Evolutionary conservation across 805 yeast species (phyloP), one percentile per base, ranked within the genome.

Genomic region (Candida caryicola): DNA sequence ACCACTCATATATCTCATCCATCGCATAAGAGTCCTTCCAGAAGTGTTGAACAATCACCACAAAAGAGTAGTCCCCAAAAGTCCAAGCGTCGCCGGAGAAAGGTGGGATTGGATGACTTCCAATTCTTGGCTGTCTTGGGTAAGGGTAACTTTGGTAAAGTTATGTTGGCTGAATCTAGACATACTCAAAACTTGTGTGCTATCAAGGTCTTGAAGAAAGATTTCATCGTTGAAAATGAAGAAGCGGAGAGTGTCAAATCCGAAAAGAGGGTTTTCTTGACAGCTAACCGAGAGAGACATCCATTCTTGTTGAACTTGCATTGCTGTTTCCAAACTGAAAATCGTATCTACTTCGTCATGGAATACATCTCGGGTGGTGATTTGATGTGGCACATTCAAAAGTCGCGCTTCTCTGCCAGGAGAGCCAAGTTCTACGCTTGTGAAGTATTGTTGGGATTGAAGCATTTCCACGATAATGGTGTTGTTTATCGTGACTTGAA

Each of bases 331-430:
- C 99, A 93, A 66, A 93, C 99, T 0, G 99, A 93, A 50, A 93
- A 95, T 58, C 79, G 99, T 57, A 85, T 93, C 29, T 93, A 93
- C 62, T 93, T 93, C 66, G 99, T 95, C 12, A 93, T 93, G 99
- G 98, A 93, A 62, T 93, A 89, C 57, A 83, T 93, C 36, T 82
- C 95, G 15, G 99, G 99, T 42, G 99, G 99, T 61, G 99, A 93
- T 67, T 75, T 93, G 55, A 93, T 93, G 99, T 90, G 96, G 95
- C 99, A 93, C 60, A 95, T 93, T 53, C 99, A 93, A 64, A 87
- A 88, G 55, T 85, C 85, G 43, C 76, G 91, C 53, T 85, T 93
- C 55, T 81, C 96, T 2, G 83, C 90, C 13, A 79, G 85, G 49
- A 76, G 97, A 50, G 99, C 99, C 7, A 95, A 93, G 63, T 93